Evolutionary conservation across 768 basidiomycete genomes (phyloP).

Genomic region (Mycena filopes): DNA sequence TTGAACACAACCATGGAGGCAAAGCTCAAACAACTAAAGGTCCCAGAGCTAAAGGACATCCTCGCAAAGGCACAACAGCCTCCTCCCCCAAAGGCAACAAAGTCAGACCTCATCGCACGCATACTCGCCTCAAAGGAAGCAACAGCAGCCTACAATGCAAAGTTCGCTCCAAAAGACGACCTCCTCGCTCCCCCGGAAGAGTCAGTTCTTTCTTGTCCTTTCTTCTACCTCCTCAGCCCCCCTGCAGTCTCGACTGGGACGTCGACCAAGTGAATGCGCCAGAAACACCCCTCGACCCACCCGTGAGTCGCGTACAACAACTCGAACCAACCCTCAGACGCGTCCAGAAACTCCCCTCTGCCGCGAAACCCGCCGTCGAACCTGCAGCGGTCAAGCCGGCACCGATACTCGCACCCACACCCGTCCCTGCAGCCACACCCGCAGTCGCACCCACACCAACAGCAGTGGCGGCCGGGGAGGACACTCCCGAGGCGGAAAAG

Average conservation of each 20-base stretch:
- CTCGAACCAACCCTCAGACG: constrained; percentile 3
- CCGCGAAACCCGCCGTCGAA: constrained; percentile 10
- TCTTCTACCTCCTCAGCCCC: constrained; percentile 10
- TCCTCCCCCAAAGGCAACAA: constrained; percentile 67
- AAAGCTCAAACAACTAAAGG: constrained; percentile 47
- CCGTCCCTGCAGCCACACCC: constrained; percentile 30
- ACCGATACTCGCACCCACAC: constrained; percentile 1
- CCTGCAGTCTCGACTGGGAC: constrained; percentile 55
- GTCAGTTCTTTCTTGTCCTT: constrained; percentile 33
- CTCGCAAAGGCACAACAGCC: constrained; percentile 62
- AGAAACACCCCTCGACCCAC: constrained; percentile 24
- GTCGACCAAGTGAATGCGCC: constrained; percentile 41
- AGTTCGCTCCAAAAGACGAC: constrained; percentile 47
- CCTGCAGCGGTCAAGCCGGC: constrained; percentile 9
- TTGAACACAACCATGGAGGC: constrained; percentile 56
- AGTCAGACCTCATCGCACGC: constrained; percentile 72
- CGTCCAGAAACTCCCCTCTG: constrained; percentile 17
- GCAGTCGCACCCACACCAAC: constrained; percentile 19
- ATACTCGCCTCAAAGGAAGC: constrained; percentile 66
- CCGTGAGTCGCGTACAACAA: constrained; percentile 27
- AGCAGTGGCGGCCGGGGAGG: constrained; percentile 37
- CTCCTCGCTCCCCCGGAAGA: constrained; percentile 49
- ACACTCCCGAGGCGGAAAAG: constrained; percentile 65
- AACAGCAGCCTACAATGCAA: constrained; percentile 57
- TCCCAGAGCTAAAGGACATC: constrained; percentile 75